Base-by-base conservation (phyloP, 1,284 basidiomycete species). In the Inonotus obliquus region DNA sequence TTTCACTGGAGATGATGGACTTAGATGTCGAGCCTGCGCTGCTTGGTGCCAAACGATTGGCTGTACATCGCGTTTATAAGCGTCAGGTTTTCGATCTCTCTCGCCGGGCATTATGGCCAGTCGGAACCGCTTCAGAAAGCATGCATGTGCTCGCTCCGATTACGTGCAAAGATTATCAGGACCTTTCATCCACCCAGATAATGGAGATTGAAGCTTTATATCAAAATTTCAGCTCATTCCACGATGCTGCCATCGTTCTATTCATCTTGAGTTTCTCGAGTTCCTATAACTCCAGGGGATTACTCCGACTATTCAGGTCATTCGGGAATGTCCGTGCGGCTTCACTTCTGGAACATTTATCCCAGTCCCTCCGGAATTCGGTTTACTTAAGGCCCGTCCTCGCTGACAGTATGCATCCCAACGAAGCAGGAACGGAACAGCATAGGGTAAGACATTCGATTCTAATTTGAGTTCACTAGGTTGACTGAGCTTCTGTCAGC, bases 1-100 rank as follows among this genome's bases (percentile, higher is more conserved):
- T 99, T 39, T 82, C 81, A 27, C 68, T 91, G 38, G 48, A 39
- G 5, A 27, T 21, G 4, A 7, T 23, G 19, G 38, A 41, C 9
- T 17, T 27, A 13, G 27, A 47, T 7, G n/a, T 19, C n/a, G 45
- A 48, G 38, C 39, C 32, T 2, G 25, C 25, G 19, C 21, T 59
- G 25, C 47, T 37, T n/a, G 53, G 37, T 49, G 51, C 62, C 19
- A 45, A 51, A 17, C 62, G 62, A 14, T 29, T 63, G n/a, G 52
- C 57, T 44, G n/a, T 54, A 35, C 21, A 52, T 51, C 2, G n/a
- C 23, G n/a, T 25, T n/a, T 23, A 29, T 54, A 37, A 39, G 14
- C 52, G 52, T 19, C 21, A 25, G 10, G 11, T 21, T 25, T 60
- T 60, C 37, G 59, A 60, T 6, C 45, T 60, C 13, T 44, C 17